Evolutionary conservation across 805 yeast species (phyloP).

Genomic region (Ogataea trehalophila): DNA sequence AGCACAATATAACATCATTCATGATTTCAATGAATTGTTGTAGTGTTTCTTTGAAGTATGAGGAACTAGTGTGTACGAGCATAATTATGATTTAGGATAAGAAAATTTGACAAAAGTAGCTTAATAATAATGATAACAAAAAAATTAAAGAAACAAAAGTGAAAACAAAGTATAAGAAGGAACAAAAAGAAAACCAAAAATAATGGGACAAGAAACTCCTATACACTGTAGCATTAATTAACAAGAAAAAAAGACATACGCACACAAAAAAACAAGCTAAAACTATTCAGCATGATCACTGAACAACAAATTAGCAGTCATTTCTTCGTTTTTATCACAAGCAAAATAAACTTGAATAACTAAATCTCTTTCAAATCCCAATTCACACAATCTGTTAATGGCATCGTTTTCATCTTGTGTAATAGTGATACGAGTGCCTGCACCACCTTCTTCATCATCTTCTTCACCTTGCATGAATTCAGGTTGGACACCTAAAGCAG

Average conservation of each 20-base stretch:
- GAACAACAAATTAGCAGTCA: conserved; percentile 89
- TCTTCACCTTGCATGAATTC: conserved; percentile 33
- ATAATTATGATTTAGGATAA: too few relatives aligned
- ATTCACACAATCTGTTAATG: conserved; percentile 81
- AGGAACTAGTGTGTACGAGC: too few relatives aligned
- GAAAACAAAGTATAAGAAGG: not conserved
- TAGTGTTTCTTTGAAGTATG: not conserved
- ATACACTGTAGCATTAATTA: too few relatives aligned
- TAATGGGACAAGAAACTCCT: too few relatives aligned
- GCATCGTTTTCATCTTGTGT: conserved; percentile 85
- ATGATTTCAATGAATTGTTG: conserved; percentile 26
- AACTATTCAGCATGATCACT: conserved; percentile 41
- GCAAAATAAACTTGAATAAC: conserved; percentile 95
- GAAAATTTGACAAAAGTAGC: too few relatives aligned
- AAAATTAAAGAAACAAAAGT: not conserved
- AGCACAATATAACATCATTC: conserved; percentile 21
- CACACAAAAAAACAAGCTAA: too few relatives aligned
- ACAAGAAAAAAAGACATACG: too few relatives aligned
- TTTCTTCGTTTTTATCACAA: conserved; percentile 95
- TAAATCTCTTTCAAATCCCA: conserved; percentile 84
- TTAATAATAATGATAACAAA: not conserved
- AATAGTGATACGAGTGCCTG: conserved; percentile 48
- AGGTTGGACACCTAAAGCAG: conserved; percentile 36
- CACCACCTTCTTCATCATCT: conserved; percentile 38
- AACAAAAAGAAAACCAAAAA: not conserved